These are phyloP conservation scores for Ulmus americana DNA, from an alignment of 331 rosid species.

Conservation along the genomic window DNA sequence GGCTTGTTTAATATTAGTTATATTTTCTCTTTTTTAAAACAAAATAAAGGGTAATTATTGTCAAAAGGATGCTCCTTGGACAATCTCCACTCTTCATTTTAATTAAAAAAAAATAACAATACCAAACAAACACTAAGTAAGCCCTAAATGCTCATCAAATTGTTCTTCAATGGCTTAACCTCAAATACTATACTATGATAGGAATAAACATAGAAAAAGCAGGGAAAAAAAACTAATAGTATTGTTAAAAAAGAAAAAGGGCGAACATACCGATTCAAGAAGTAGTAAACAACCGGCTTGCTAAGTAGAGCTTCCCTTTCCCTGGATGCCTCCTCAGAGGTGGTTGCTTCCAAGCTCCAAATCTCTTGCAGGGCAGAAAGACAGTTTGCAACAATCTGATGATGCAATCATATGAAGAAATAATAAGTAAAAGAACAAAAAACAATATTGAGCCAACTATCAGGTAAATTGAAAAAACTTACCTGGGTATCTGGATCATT, in stretches of 20 bases:
- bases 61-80: no score
- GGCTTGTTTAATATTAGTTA: no score
- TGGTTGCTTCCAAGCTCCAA: conserved; percentile 76
- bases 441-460: neutral
- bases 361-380: conserved; percentile 91
- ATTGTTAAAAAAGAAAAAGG: neutral
- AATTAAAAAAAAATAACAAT: no score
- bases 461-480: conserved; percentile 11
- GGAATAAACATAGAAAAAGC: neutral
- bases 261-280: conserved; percentile 68
- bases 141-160: neutral
- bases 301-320: conserved; percentile 87
- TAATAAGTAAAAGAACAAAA: neutral
- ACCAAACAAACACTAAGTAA: no score
- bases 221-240: neutral
- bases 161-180: neutral
- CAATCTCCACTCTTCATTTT: no score
- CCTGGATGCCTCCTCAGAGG: conserved; percentile 83
- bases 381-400: conserved; percentile 93
- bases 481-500: conserved; percentile 90
- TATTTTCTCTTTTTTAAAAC: no score
- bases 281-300: conserved; percentile 72
- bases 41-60: no score
- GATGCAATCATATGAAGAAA: conserved; percentile 21
- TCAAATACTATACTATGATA: neutral